Conservation (phyloP, 1,284 basidiomycete species). For the Ceratobasidium theobromae region DNA sequence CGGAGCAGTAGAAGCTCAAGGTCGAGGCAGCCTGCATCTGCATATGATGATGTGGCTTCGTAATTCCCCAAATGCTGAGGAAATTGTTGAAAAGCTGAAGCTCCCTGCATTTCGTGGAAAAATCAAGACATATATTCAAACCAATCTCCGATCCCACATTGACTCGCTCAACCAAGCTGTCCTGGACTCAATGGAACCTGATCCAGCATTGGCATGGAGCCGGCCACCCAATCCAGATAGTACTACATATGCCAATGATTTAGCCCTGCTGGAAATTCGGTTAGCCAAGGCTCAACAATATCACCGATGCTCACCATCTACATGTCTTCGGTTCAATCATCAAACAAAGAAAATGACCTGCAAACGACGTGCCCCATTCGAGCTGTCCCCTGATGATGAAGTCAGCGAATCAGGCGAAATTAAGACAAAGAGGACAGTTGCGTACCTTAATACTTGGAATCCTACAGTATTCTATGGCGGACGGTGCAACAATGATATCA, state of each 20-base stretch:
- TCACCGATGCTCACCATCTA: constrained; percentile 37
- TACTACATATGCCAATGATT: too few relatives aligned
- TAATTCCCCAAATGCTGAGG: constrained; percentile 10
- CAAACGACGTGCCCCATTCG: constrained; percentile 46
- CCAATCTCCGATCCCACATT: constrained; percentile 42
- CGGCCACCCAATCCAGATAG: constrained; percentile 10
- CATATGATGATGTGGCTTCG: constrained; percentile 41
- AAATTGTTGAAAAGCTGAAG: background rate
- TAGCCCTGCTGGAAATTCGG: too few relatives aligned
- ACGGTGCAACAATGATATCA: constrained; percentile 45
- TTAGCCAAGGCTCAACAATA: constrained; percentile 4
- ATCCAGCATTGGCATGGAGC: constrained; percentile 34
- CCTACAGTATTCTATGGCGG: constrained; percentile 39
- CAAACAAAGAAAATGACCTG: constrained; percentile 40
- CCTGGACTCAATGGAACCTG: constrained; percentile 32
- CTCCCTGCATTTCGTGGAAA: background rate
- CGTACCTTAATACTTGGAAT: constrained; percentile 42
- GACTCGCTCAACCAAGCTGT: constrained; percentile 34
- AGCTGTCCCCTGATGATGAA: constrained; percentile 35
- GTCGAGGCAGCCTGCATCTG: constrained; percentile 41
- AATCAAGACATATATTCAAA: background rate
- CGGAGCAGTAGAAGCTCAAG: constrained; percentile 42
- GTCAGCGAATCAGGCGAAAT: constrained; percentile 33
- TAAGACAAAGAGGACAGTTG: constrained; percentile 35
- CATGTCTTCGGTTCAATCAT: constrained; percentile 39